These are phyloP conservation scores for Nicotiana tabacum DNA, from an alignment of 257 asterid genomes.

Conservation along the genomic window DNA sequence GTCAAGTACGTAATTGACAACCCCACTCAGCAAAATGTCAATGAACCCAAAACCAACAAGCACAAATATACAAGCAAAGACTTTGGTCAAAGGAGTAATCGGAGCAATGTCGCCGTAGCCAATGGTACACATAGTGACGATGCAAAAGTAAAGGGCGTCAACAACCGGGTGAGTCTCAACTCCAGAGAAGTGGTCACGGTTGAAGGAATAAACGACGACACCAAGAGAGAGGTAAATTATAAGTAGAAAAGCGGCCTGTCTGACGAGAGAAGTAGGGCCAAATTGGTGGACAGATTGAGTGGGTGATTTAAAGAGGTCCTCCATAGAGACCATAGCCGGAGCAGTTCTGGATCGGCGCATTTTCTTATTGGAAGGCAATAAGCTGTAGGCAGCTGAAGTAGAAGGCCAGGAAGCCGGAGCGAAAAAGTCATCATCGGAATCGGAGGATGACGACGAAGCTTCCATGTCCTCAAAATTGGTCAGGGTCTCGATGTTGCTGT, in stretches of 20 bases:
- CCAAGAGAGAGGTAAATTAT: conserved; percentile 56
- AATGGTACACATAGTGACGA: conserved; percentile 85
- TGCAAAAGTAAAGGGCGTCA: conserved; percentile 74
- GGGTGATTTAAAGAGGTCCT: conserved; percentile 11
- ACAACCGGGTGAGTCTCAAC: conserved; percentile 61
- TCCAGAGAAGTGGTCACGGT: conserved; percentile 43
- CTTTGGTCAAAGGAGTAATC: conserved; percentile 39
- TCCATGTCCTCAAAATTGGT: too few relatives aligned
- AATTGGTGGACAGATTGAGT: neutral
- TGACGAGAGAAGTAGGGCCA: conserved; percentile 9
- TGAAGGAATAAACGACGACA: conserved; percentile 49
- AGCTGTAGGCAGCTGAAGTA: conserved; percentile 9
- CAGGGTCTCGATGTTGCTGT: too few relatives aligned
- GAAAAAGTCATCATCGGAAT: neutral
- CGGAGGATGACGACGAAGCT: neutral
- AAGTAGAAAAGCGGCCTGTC: conserved; percentile 53
- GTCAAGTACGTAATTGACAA: conserved; percentile 76
- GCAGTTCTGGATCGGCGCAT: conserved; percentile 44
- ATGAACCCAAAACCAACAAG: conserved; percentile 79
- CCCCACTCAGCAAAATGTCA: conserved; percentile 63
- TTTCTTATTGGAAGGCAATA: conserved; percentile 14
- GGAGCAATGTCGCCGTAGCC: conserved; percentile 88
- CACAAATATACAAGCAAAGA: conserved; percentile 63
- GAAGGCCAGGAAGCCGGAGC: neutral
- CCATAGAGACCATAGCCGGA: conserved; percentile 35